These are phyloP conservation scores for Annulohypoxylon bovei DNA, from an alignment of 495 filamentous ascomycete species.

Conservation along the genomic window DNA sequence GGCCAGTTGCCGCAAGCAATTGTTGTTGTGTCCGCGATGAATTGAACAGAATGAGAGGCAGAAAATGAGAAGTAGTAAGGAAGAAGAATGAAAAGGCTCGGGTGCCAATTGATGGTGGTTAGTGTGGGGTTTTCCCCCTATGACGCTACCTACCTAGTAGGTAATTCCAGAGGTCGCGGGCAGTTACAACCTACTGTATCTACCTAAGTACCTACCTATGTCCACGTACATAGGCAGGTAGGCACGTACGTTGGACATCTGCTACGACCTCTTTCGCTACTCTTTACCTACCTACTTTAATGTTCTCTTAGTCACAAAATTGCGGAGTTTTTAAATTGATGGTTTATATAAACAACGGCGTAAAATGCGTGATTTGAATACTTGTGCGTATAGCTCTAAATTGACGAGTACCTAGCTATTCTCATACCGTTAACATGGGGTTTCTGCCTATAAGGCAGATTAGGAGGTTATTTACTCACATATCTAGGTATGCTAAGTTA, in stretches of 20 bases:
- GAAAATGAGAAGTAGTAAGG: neutral
- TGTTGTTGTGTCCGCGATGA: neutral
- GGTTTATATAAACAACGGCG: neutral
- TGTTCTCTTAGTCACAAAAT: neutral
- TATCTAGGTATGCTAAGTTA: no score
- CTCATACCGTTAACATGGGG: neutral
- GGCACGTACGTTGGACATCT: neutral
- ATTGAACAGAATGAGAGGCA: neutral
- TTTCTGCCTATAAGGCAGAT: neutral
- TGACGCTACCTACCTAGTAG: no score
- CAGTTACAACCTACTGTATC: neutral
- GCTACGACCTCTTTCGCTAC: neutral
- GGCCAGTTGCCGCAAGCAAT: neutral
- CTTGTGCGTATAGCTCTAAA: neutral
- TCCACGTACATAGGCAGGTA: no score
- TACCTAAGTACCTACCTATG: neutral
- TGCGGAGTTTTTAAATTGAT: neutral
- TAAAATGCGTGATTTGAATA: neutral
- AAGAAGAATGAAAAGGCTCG: neutral
- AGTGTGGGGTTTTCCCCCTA: neutral
- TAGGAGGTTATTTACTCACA: no score
- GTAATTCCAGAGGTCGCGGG: neutral
- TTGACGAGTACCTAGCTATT: neutral
- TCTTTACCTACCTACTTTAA: neutral
- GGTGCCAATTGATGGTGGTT: neutral